These are phyloP conservation scores for Penicillium capsulatum DNA, from an alignment of 2,329 filamentous ascomycete genomes.

Conservation along the genomic window DNA sequence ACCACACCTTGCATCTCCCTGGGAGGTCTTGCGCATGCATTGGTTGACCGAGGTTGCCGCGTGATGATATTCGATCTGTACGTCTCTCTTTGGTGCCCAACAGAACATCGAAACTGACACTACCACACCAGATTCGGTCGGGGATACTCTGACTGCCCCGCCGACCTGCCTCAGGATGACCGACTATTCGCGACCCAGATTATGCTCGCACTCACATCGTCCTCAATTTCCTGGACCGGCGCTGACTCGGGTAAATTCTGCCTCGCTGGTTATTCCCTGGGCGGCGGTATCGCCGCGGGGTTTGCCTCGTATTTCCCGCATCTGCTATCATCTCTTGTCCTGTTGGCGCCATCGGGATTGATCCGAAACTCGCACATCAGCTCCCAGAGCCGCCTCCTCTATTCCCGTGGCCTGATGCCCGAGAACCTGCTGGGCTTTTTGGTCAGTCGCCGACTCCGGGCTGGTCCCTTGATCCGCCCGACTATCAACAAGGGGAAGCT, in stretches of 20 bases:
- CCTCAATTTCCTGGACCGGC: slow-evolving; percentile 63
- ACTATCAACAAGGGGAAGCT: slow-evolving; percentile 33
- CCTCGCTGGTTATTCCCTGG: slow-evolving; percentile 74
- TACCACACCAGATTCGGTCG: slow-evolving; percentile 50
- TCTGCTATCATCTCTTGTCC: slow-evolving; percentile 64
- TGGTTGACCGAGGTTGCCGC: slow-evolving; percentile 64
- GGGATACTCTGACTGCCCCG: slow-evolving; percentile 69
- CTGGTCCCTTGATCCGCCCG: slow-evolving; percentile 36
- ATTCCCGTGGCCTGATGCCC: slow-evolving; percentile 58
- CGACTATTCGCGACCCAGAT: slow-evolving; percentile 70
- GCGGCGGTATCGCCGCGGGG: slow-evolving; percentile 66
- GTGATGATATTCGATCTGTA: slow-evolving; percentile 72
- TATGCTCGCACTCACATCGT: slow-evolving; percentile 65
- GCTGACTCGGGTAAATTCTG: slow-evolving; percentile 54
- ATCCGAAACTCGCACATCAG: slow-evolving; percentile 62
- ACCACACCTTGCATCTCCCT: slow-evolving; percentile 71
- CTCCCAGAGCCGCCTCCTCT: slow-evolving; percentile 59
- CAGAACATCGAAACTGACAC: neutral
- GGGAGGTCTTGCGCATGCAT: slow-evolving; percentile 59
- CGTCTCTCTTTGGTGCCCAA: slow-evolving; percentile 5
- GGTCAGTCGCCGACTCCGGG: slow-evolving; percentile 50
- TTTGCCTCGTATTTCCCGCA: slow-evolving; percentile 67
- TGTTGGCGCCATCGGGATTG: slow-evolving; percentile 75
- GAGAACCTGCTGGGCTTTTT: slow-evolving; percentile 52
- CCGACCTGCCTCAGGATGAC: slow-evolving; percentile 65